Base-by-base conservation (phyloP, 805 yeast genomes). In the Tetrapisispora pingtungensis region DNA sequence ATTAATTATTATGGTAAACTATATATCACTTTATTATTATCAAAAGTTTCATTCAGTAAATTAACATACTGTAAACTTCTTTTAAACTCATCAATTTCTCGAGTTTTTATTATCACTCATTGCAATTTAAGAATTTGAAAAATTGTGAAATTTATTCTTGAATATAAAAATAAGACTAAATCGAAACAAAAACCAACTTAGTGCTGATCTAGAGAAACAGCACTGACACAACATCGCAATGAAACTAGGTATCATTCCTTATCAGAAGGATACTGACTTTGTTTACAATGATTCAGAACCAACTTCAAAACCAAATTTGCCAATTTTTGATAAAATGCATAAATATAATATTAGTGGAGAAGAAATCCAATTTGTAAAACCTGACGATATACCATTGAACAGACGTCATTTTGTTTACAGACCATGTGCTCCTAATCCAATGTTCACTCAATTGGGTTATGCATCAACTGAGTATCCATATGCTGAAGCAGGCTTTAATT, bases 331-430 rank as follows among this genome's bases (percentile, higher is more conserved):
- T 14, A 45, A 46, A 26, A 49, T 56, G 2, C 53, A 53, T 47
- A 38, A 37, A 17, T 34, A 44, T 18, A 37, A 44, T 3, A 24
- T 36, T 33, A 39, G 42, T 19, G 46, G 31, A 13, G 36, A 28
- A 10, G 33, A 33, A 13, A 40, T 15, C n/a, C 44, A 47, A 36
- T 56, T 58, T 30, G 46, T 48, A 14, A 57, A 51, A 47, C 59
- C 65, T 10, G 94, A 84, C n/a, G 96, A 88, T 45, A 76, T 79
- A 42, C 96, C 97, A 0, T 69, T 74, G 52, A 87, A 87, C 58
- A 75, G 78, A 52, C 66, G 93, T 42, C 90, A 94, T 1, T 90
- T 81, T 66, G 78, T 86, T 49, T 90, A 89, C 61, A 70, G 76
- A 39, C 80, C 88, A 14, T 85, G 96, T 56, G 71, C 80, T 3